A percentile compares a stretch with the other conserved stretches of the same genome.
These are phyloP conservation scores for Fonsecaea multimorphosa DNA, from an alignment of 2,329 filamentous ascomycete species.

Conservation along the genomic window DNA sequence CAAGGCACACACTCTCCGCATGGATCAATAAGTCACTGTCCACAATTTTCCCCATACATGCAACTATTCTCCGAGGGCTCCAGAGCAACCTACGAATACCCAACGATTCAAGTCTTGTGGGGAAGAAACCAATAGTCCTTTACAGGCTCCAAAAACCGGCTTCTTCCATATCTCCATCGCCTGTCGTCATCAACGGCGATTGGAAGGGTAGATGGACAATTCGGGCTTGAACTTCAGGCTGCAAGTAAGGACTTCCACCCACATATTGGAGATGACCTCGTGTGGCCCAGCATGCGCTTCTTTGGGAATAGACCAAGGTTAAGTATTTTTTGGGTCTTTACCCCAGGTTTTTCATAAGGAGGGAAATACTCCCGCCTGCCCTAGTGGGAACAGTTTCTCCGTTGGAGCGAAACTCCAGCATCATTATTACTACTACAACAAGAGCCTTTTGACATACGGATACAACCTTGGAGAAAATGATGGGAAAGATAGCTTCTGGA, in stretches of 20 bases:
- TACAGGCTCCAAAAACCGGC: background rate
- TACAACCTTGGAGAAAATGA: background rate
- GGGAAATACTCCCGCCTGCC: background rate
- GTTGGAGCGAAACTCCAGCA: background rate
- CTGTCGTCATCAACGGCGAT: background rate
- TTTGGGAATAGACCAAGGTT: background rate
- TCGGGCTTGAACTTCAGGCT: background rate
- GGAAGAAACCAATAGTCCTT: background rate
- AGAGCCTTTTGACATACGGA: background rate
- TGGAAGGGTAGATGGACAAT: background rate
- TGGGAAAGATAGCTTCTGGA: background rate
- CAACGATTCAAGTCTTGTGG: background rate
- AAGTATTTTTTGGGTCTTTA: background rate
- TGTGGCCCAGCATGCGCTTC: background rate
- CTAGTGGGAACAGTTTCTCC: background rate
- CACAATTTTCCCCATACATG: conserved; percentile 4
- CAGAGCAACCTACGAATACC: background rate
- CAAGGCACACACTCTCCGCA: background rate
- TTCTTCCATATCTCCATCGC: background rate
- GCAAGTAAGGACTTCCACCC: background rate
- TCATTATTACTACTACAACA: background rate
- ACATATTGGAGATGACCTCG: background rate
- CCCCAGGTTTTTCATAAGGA: background rate
- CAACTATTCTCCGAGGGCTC: background rate
- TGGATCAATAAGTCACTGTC: background rate